Conservation (phyloP, 192 early-diverging fungal genomes). For the Gaertneriomyces semiglobifer region DNA sequence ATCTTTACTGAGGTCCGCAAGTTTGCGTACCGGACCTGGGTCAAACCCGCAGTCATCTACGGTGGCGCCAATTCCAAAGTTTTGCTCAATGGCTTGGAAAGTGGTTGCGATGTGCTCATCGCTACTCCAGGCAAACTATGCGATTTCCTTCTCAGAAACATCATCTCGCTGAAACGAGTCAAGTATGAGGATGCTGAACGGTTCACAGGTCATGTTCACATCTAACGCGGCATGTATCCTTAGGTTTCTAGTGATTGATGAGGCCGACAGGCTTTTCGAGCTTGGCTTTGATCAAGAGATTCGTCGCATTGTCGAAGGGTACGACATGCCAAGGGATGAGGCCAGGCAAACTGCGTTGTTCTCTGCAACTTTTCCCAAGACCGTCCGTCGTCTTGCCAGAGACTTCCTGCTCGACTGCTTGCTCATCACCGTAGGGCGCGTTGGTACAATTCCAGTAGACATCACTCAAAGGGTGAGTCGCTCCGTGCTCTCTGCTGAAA, state of each 20-base stretch:
- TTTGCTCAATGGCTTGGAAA: constrained; percentile 84
- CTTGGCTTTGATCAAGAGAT: constrained; percentile 92
- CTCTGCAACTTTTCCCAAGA: constrained; percentile 83
- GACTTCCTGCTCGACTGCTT: constrained; percentile 71
- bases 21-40: constrained; percentile 71
- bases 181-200: constrained; percentile 10
- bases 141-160: constrained; percentile 74
- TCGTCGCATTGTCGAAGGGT: constrained; percentile 54
- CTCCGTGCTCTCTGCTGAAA: not conserved
- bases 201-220: not conserved
- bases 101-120: constrained; percentile 87
- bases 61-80: constrained; percentile 87
- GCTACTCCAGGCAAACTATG: constrained; percentile 91
- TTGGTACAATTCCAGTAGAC: constrained; percentile 83
- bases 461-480: constrained; percentile 78
- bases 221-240: not conserved
- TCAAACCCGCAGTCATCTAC: constrained; percentile 82
- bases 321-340: constrained; percentile 22
- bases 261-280: constrained; percentile 96
- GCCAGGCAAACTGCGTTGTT: constrained; percentile 82
- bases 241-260: constrained; percentile 67
- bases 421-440: constrained; percentile 79
- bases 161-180: constrained; percentile 38
- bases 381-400: constrained; percentile 64
- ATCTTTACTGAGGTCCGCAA: constrained; percentile 85